Conservation (phyloP, 2,329 filamentous ascomycete genomes). For the Cladophialophora yegresii region DNA sequence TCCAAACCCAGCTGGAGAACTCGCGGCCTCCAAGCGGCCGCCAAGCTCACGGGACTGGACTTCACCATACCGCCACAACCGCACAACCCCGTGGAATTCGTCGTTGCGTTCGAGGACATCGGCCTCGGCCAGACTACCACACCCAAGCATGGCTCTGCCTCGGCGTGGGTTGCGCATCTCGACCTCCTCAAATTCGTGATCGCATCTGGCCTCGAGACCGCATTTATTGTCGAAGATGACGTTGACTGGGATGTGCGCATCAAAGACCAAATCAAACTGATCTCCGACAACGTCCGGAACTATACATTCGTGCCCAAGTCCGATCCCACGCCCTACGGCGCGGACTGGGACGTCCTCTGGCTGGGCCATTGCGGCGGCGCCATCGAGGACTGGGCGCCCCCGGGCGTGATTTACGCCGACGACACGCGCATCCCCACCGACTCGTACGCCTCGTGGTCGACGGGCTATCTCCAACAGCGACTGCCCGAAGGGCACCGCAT, state of each 20-base stretch:
- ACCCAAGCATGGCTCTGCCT: conserved; percentile 24
- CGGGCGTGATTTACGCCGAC: conserved; percentile 11
- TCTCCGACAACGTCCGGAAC: conserved; percentile 18
- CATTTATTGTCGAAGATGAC: conserved; percentile 51
- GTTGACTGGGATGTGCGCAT: conserved; percentile 50
- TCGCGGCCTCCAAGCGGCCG: conserved; percentile 42
- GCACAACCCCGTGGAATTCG: conserved; percentile 34
- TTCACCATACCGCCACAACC: conserved; percentile 43
- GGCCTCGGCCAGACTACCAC: conserved; percentile 20
- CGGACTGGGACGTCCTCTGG: conserved; percentile 57
- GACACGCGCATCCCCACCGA: neutral
- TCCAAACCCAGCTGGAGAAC: conserved; percentile 43
- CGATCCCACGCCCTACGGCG: conserved; percentile 46
- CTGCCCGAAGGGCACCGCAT: conserved; percentile 12
- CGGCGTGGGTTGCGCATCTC: conserved; percentile 48
- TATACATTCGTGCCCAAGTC: conserved; percentile 1
- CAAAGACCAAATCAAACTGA: conserved; percentile 15
- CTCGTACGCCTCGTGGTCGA: conserved; percentile 2
- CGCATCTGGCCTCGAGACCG: conserved; percentile 42
- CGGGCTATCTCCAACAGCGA: neutral
- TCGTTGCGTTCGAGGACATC: conserved; percentile 39
- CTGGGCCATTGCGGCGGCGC: conserved; percentile 50
- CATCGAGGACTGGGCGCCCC: neutral
- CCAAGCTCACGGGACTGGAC: conserved; percentile 40
- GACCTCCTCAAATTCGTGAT: conserved; percentile 40